Conservation (phyloP, 257 asterid genomes). For the Oldenlandia corymbosa region DNA sequence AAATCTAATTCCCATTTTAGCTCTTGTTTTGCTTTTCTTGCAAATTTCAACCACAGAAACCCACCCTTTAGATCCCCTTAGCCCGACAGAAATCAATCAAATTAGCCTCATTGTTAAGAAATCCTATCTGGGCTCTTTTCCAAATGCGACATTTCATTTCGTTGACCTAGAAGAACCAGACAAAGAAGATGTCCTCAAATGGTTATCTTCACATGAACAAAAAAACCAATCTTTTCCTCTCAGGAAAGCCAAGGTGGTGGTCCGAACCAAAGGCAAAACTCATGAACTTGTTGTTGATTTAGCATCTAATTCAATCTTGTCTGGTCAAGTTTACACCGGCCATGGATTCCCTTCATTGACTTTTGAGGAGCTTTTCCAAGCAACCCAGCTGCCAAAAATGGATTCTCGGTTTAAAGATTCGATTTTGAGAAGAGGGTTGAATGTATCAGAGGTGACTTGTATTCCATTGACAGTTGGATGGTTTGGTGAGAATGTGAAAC, state of each 20-base stretch:
- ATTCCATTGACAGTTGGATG: slow-evolving; percentile 59
- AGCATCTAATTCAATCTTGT: slow-evolving; percentile 23
- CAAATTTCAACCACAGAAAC: slow-evolving; percentile 5
- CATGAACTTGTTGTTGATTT: slow-evolving; percentile 47
- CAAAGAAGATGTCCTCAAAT: slow-evolving; percentile 44
- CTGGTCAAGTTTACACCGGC: slow-evolving; percentile 38
- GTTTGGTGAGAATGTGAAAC: slow-evolving; percentile 52
- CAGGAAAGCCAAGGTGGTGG: slow-evolving; percentile 48
- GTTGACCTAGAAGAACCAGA: slow-evolving; percentile 65
- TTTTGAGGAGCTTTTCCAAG: slow-evolving; percentile 36
- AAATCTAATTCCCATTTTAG: slow-evolving; percentile 17
- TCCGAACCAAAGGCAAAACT: slow-evolving; percentile 37
- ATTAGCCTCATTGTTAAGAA: slow-evolving; percentile 37
- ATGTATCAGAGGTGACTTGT: slow-evolving; percentile 56
- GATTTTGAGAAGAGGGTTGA: slow-evolving; percentile 46
- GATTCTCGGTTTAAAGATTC: slow-evolving; percentile 45
- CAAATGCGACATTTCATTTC: slow-evolving; percentile 49
- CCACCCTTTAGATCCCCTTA: slow-evolving; percentile 74
- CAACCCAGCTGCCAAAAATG: slow-evolving; percentile 35
- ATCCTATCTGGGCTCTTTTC: slow-evolving; percentile 24
- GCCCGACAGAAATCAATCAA: slow-evolving; percentile 39
- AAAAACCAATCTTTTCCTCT: slow-evolving; percentile 18
- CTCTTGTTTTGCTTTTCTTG: slow-evolving; percentile 14
- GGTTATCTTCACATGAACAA: slow-evolving; percentile 29
- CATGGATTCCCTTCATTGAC: slow-evolving; percentile 62